Percentiles rank a stretch among this genome's conserved stretches.
Conservation (phyloP, 1,284 basidiomycete species). For the Xerocomus nothofagi region DNA sequence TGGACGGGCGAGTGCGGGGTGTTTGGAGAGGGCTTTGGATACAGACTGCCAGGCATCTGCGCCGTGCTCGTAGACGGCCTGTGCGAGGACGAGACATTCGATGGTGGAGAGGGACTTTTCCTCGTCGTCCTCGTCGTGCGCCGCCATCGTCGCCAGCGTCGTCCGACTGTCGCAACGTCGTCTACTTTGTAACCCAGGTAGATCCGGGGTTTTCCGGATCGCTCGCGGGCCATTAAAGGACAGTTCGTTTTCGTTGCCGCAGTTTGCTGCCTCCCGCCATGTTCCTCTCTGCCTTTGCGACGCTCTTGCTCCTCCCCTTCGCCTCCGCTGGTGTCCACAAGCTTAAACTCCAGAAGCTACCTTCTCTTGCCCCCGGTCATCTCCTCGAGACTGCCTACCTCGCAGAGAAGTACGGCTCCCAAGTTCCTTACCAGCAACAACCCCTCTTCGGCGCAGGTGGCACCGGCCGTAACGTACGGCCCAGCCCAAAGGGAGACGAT, state of each 20-base stretch:
- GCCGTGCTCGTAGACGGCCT: slow-evolving; percentile 85
- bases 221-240: slow-evolving; percentile 13
- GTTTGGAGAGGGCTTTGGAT: slow-evolving; percentile 63
- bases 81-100: slow-evolving; percentile 76
- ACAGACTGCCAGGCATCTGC: slow-evolving; percentile 70
- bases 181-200: slow-evolving; percentile 7
- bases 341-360: slow-evolving; percentile 85
- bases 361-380: slow-evolving; percentile 60
- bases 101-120: slow-evolving; percentile 43
- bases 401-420: slow-evolving; percentile 80
- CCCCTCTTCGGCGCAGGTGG: slow-evolving; percentile 76
- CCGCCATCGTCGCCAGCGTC: slow-evolving; percentile 17
- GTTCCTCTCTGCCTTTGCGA: slow-evolving; percentile 60
- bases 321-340: slow-evolving; percentile 73
- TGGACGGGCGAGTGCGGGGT: slow-evolving; percentile 64
- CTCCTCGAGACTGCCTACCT: slow-evolving; percentile 79
- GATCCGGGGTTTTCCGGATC: slow-evolving; percentile 28
- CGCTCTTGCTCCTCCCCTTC: slow-evolving; percentile 67
- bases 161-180: not conserved
- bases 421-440: slow-evolving; percentile 51
- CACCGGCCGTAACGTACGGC: slow-evolving; percentile 61
- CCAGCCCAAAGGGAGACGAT: slow-evolving; percentile 56
- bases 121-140: slow-evolving; percentile 9
- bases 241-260: slow-evolving; percentile 16
- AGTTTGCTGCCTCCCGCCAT: slow-evolving; percentile 49